Evolutionary conservation across 176 grass and related monocot genomes (phyloP).

Genomic region (Carex cristatella): DNA sequence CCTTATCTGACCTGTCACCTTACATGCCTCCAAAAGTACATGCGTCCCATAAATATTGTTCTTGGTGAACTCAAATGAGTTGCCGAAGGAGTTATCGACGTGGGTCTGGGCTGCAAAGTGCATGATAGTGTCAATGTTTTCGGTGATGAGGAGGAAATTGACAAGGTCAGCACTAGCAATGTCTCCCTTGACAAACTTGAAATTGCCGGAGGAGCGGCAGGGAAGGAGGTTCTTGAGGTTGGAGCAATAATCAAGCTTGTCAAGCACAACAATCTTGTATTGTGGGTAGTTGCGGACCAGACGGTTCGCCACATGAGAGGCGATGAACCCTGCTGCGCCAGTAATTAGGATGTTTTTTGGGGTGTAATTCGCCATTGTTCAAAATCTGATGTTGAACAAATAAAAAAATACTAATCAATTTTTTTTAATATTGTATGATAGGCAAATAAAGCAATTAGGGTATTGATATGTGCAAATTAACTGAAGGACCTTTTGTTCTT

Average conservation of each 20-base stretch:
- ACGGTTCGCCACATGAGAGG: conserved; percentile 71
- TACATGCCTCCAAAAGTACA: conserved; percentile 84
- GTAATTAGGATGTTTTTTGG: conserved; percentile 84
- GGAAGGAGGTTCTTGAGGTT: conserved; percentile 73
- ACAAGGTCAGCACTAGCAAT: conserved; percentile 83
- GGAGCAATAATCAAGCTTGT: conserved; percentile 95
- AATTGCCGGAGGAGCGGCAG: conserved; percentile 53
- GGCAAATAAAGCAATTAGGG: neutral
- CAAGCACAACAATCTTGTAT: conserved; percentile 82
- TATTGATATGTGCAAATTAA: neutral
- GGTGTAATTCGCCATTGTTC: conserved; percentile 41
- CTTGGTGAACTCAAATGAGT: conserved; percentile 85
- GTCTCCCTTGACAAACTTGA: conserved; percentile 88
- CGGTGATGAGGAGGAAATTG: conserved; percentile 78
- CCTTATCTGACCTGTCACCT: conserved; percentile 70
- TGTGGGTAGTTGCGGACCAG: conserved; percentile 62
- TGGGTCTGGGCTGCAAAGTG: conserved; percentile 86
- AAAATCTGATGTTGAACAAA: neutral
- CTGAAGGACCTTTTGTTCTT: neutral
- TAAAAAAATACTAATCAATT: neutral
- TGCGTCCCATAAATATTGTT: conserved; percentile 86
- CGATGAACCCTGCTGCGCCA: conserved; percentile 72
- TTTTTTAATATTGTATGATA: neutral
- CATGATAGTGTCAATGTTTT: conserved; percentile 90
- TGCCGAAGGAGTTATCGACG: conserved; percentile 85